Base-by-base conservation (phyloP, 768 basidiomycete genomes). In the Leccinum olivaceopallidum region DNA sequence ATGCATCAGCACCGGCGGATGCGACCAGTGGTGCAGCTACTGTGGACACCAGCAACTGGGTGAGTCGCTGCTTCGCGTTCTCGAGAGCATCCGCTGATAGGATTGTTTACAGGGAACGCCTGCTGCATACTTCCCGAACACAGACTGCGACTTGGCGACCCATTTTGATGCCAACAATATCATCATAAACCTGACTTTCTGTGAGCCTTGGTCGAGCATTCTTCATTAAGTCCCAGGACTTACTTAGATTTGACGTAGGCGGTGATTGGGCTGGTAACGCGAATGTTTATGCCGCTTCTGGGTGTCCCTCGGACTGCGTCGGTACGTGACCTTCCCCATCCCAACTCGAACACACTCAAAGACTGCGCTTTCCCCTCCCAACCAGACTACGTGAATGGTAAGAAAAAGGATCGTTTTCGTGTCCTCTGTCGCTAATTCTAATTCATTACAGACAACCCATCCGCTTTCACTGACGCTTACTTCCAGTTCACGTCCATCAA, bases 381-480 rank as follows among this genome's bases (percentile, higher is more conserved):
- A 22, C 22, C 34, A 71, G 70, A 72, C 55, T 73, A 71, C 42
- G 71, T 73, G 37, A 58, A 73, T 53, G 54, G 71, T 72, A 32
- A 63, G 70, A 61, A 30, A 20, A 18, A 4, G 22, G 3, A 2
- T 3, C 6, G 0, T 12, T 20, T 16, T n/a, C 53, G 22, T 26
- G 26, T 14, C 13, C 12, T 1, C 12, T 1, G 10, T 18, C 26
- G 10, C 57, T 63, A 10, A 60, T 12, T 5, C n/a, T 16, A 9
- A 44, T 48, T 50, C 9, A 12, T 47, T 48, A 6, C 47, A 72
- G 71, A 73, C 58, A 77, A 76, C 52, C 80, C 81, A 3, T 49
- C 63, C 4, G 79, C 78, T 2, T 81, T 81, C 65, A 60, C 62
- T 5, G 67, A 77, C 2, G 78, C 80, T 0, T 81, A 78, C 64